Conservation (phyloP, 2,329 filamentous ascomycete genomes). For the Neofusicoccum umdonicola region DNA sequence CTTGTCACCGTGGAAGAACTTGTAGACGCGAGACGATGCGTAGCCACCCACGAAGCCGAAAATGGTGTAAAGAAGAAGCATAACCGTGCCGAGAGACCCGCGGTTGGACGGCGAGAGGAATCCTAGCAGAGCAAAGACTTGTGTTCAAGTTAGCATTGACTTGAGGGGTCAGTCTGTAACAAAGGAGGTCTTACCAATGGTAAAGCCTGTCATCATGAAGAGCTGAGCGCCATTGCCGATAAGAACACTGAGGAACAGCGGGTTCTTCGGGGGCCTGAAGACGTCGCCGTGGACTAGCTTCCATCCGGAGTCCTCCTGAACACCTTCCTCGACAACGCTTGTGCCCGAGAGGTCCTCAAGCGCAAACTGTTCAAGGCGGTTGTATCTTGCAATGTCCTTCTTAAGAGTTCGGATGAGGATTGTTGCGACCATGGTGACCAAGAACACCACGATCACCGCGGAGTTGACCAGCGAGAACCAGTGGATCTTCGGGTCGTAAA, state of each 20-base stretch:
- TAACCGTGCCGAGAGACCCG: conserved; percentile 87
- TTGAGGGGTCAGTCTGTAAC: background rate
- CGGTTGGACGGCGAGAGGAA: conserved; percentile 96
- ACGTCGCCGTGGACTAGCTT: conserved; percentile 97
- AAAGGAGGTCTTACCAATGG: conserved; percentile 58
- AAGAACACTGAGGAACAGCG: conserved; percentile 80
- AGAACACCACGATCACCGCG: conserved; percentile 87
- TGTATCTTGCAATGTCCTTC: conserved; percentile 96
- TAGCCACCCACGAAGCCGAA: conserved; percentile 94
- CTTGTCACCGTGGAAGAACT: conserved; percentile 83
- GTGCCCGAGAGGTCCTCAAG: conserved; percentile 84
- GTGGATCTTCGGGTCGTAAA: conserved; percentile 96
- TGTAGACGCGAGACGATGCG: conserved; percentile 85
- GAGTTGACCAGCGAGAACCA: conserved; percentile 99
- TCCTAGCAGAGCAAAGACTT: conserved; percentile 81
- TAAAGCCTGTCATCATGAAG: conserved; percentile 95
- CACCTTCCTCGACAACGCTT: conserved; percentile 76
- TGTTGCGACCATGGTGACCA: conserved; percentile 89
- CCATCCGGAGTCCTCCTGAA: conserved; percentile 98
- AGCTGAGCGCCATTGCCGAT: conserved; percentile 93
- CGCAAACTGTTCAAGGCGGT: conserved; percentile 85
- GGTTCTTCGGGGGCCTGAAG: conserved; percentile 81
- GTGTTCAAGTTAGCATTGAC: conserved; percentile 20
- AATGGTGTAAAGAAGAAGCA: conserved; percentile 88
- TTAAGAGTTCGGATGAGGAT: conserved; percentile 82